Conservation (phyloP, 352 stramenopile species). For the Phytophthora capsici region DNA sequence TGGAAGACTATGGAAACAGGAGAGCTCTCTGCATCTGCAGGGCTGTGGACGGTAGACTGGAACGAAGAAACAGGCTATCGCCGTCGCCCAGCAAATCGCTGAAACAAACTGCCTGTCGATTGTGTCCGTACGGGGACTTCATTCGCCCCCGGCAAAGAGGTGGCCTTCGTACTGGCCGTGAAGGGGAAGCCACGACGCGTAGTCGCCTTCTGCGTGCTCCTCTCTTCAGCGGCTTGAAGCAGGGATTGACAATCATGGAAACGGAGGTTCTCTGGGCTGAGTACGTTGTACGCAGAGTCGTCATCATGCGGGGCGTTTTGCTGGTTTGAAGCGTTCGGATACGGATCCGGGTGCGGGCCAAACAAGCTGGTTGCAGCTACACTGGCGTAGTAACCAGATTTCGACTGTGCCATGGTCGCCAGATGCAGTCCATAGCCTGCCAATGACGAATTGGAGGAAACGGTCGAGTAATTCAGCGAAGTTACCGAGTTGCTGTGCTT, state of each 20-base stretch:
- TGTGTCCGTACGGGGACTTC: conserved; percentile 35
- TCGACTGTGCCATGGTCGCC: conserved; percentile 43
- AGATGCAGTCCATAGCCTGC: conserved; percentile 50
- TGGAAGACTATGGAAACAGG: conserved; percentile 43
- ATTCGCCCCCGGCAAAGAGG: conserved; percentile 34
- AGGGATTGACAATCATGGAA: conserved; percentile 48
- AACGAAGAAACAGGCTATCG: conserved; percentile 32
- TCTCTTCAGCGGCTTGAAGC: conserved; percentile 36
- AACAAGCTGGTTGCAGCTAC: conserved; percentile 38
- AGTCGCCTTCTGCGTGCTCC: conserved; percentile 13
- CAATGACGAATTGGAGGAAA: conserved; percentile 54
- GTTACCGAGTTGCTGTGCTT: conserved; percentile 45
- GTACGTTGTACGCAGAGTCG: conserved; percentile 31
- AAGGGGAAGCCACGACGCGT: conserved; percentile 32
- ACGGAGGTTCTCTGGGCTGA: conserved; percentile 44
- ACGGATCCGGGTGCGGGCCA: conserved; percentile 43
- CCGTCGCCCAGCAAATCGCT: conserved; percentile 39
- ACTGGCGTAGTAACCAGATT: conserved; percentile 36
- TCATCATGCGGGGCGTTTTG: conserved; percentile 18
- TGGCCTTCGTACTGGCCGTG: conserved; percentile 25
- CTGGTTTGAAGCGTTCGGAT: conserved; percentile 35
- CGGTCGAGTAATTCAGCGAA: conserved; percentile 52
- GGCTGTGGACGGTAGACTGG: conserved; percentile 12
- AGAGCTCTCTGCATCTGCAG: conserved; percentile 21
- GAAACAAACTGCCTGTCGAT: conserved; percentile 39